Conservation (phyloP, 805 yeast species). For the Metschnikowia vanudenii region DNA sequence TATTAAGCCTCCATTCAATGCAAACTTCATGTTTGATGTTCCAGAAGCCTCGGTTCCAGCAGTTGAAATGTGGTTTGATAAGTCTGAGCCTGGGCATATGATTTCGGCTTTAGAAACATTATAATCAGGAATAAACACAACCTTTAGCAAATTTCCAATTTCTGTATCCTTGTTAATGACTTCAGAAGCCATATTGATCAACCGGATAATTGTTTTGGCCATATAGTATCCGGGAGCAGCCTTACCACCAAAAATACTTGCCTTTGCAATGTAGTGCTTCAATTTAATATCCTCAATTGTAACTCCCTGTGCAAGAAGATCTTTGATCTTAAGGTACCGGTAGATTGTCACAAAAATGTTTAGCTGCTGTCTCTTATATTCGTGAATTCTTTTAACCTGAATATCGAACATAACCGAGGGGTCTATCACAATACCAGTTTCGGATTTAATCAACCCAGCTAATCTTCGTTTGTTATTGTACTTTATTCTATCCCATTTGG, state of each 20-base stretch:
- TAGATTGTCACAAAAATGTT: slow-evolving; percentile 86
- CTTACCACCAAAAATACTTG: slow-evolving; percentile 86
- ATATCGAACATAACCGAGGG: slow-evolving; percentile 78
- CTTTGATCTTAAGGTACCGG: slow-evolving; percentile 76
- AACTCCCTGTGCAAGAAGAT: slow-evolving; percentile 51
- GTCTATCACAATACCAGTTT: slow-evolving; percentile 66
- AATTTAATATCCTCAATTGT: slow-evolving; percentile 51
- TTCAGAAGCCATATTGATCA: slow-evolving; percentile 76
- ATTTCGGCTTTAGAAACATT: slow-evolving; percentile 93
- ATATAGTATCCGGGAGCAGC: slow-evolving; percentile 98
- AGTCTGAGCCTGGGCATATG: slow-evolving; percentile 84
- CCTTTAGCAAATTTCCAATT: slow-evolving; percentile 74
- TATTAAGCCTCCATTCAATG: slow-evolving; percentile 88
- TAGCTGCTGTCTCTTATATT: slow-evolving; percentile 92
- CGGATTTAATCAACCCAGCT: slow-evolving; percentile 61
- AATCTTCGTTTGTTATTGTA: slow-evolving; percentile 64
- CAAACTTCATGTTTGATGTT: slow-evolving; percentile 94
- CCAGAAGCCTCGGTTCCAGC: slow-evolving; percentile 98
- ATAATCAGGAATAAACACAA: slow-evolving; percentile 86
- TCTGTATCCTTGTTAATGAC: slow-evolving; percentile 79
- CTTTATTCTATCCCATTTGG: slow-evolving; percentile 71
- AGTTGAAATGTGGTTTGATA: slow-evolving; percentile 91
- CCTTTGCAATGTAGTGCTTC: slow-evolving; percentile 67
- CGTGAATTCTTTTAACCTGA: slow-evolving; percentile 94
- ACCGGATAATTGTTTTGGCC: slow-evolving; percentile 87